Evolutionary conservation across 148 eudicot genomes (phyloP).

Genomic region (Mesembryanthemum crystallinum): DNA sequence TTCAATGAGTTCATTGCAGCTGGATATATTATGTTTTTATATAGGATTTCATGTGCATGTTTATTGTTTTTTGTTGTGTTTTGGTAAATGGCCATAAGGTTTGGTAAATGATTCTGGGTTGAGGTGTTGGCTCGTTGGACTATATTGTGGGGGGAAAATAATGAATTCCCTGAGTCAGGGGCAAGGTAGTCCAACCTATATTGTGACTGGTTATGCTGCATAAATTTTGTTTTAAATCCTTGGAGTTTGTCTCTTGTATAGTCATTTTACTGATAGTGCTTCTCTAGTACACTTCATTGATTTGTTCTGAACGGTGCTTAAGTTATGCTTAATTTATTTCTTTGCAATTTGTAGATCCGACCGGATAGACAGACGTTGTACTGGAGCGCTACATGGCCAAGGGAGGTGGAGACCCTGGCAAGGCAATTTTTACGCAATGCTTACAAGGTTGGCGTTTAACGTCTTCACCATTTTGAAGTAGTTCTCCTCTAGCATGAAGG

Average conservation of each 20-base stretch:
- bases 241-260: neutral
- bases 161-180: neutral
- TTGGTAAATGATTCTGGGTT: no score
- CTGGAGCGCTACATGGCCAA: constrained; percentile 99
- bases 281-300: neutral
- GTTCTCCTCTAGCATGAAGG: neutral
- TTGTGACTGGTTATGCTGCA: neutral
- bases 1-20: neutral
- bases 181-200: neutral
- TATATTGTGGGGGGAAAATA: neutral
- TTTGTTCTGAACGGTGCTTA: neutral
- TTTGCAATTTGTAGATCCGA: constrained; percentile 56
- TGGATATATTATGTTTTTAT: neutral
- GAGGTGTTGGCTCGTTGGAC: neutral
- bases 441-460: constrained; percentile 60
- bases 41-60: neutral
- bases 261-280: neutral
- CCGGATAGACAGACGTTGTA: constrained; percentile 97
- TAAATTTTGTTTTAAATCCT: neutral
- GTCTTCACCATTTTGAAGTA: neutral
- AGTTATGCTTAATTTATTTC: neutral
- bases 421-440: constrained; percentile 86
- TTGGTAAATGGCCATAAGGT: neutral
- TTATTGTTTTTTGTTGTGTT: neutral
- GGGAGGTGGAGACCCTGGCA: constrained; percentile 87